Base-by-base conservation (phyloP, 2,329 filamentous ascomycete genomes). In the Fusarium subglutinans region DNA sequence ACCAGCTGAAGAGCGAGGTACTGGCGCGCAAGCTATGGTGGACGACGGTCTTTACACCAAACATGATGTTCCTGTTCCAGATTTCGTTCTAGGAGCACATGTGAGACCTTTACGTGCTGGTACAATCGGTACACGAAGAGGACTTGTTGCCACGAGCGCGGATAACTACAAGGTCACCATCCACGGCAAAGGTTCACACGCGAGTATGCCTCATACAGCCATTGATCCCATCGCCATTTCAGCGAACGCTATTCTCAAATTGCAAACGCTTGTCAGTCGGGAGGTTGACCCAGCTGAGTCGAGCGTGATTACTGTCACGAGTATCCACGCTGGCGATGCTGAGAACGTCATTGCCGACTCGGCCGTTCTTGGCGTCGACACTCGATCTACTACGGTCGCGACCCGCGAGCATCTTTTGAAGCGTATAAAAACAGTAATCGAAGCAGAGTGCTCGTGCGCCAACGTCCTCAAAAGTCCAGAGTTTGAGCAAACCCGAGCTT, bases 1-100 rank as follows among this genome's bases (percentile, higher is more conserved):
- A 75, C 91, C 92, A 0, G 87, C 88, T 4, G 92, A 93, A 78
- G 92, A 94, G 79, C 84, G 87, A 4, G 90, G 87, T 0, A 85
- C 83, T 1, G 92, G 92, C 0, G 92, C 92, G 1, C 73, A 80
- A 24, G 78, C 76, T 12, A 84, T 85, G 83, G 76, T 83, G 0
- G 81, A 84, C 3, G 82, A 81, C 20, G 83, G 82, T 0, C 75
- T 84, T 6, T 84, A 81, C 54, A 74, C 74, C 3, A 66, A 62
- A 0, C 68, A 72, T 12, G 24, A 9, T 0, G 63, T 80, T 9
- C 82, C 82, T 0, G 17, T 82, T 1, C 83, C 82, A 0, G 80
- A 84, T 41, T 63, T 80, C 6, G 72, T 83, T 3, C 68, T 84
- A 3, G 86, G 87, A 2, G 75, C 77, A 30, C 83, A 84, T 61